Evolutionary conservation across 1,284 basidiomycete genomes (phyloP), one percentile per base, ranked within the genome.

Genomic region (Dichomitus squalens): DNA sequence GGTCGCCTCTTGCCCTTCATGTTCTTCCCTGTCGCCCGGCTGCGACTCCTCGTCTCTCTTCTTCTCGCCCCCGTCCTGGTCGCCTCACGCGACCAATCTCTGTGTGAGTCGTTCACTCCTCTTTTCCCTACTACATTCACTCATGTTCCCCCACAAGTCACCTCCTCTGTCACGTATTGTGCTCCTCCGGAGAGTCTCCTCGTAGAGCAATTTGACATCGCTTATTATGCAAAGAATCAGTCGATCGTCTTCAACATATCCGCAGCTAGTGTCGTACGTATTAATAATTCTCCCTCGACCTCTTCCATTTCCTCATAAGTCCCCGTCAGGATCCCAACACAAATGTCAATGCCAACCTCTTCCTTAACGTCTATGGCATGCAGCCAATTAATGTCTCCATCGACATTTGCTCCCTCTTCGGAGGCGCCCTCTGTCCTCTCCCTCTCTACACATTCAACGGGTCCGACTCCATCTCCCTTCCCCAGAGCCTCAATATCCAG

Each of bases 141-240:
- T 41, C 58, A 29, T 52, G 34, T 56, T 38, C 20, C 43, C 41
- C 35, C 44, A 61, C 46, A 54, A 90, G 88, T 88, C 73, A 93
- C 93, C 38, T 92, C 92, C 41, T 90, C 92, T 52, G 92, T 95
- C 64, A 89, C 92, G 18, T 95, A 95, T 72, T 96, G 93, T 74
- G 79, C 88, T 51, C 87, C 90, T 39, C 90, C 92, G 40, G 85
- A 88, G 70, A 83, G 85, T 34, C 80, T 96, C 60, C 84, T 94
- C 65, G 81, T 96, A 47, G 84, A 93, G 72, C 83, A 88, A 65
- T 92, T 96, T 69, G 86, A 93, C 66, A 76, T 95, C 57, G 78
- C 83, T 8, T 95, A 92, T 72, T 86, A 87, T 64, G 79, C 83
- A 47, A 68, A 76, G 55, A 95, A 94, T 68, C 73, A 83, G 18